Percentiles rank a stretch among this genome's conserved stretches.
These are phyloP conservation scores for Claviceps cyperi DNA, from an alignment of 2,329 filamentous ascomycete genomes.

Conservation along the genomic window DNA sequence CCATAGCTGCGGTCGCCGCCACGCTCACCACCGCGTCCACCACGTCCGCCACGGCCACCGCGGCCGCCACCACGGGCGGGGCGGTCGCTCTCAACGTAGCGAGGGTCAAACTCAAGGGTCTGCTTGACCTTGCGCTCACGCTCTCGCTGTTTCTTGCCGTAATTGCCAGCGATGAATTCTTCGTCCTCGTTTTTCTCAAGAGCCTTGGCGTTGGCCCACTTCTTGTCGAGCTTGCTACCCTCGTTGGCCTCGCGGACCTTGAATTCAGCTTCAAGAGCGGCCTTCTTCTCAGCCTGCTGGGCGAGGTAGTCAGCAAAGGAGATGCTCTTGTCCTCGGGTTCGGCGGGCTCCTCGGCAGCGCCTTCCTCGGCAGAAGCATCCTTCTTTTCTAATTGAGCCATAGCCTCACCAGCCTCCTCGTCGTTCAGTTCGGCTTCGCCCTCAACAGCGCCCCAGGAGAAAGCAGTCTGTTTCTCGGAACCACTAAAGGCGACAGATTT, in stretches of 20 bases:
- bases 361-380: slow-evolving; percentile 43
- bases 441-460: slow-evolving; percentile 76
- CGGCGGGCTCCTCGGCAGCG: slow-evolving; percentile 32
- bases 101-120: slow-evolving; percentile 75
- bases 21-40: slow-evolving; percentile 36
- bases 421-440: slow-evolving; percentile 78
- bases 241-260: slow-evolving; percentile 85
- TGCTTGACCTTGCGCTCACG: slow-evolving; percentile 89
- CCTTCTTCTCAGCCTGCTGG: slow-evolving; percentile 58
- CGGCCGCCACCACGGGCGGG: slow-evolving; percentile 34
- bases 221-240: slow-evolving; percentile 74
- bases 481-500: slow-evolving; percentile 35
- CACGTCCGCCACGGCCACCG: slow-evolving; percentile 36
- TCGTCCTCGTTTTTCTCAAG: slow-evolving; percentile 52
- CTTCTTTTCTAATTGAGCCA: slow-evolving; percentile 74
- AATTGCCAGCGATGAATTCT: slow-evolving; percentile 60
- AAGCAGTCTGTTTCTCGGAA: slow-evolving; percentile 73
- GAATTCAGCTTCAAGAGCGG: slow-evolving; percentile 46
- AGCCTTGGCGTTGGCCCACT: slow-evolving; percentile 77
- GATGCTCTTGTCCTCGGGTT: slow-evolving; percentile 76
- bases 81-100: slow-evolving; percentile 58
- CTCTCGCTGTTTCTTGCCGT: slow-evolving; percentile 70
- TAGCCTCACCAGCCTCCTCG: slow-evolving; percentile 79
- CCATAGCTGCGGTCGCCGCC: slow-evolving; percentile 31
- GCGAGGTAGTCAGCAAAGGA: slow-evolving; percentile 82